Evolutionary conservation across 202 grass and related monocot species (phyloP).

Genomic region (Schoenoplectus triqueter): DNA sequence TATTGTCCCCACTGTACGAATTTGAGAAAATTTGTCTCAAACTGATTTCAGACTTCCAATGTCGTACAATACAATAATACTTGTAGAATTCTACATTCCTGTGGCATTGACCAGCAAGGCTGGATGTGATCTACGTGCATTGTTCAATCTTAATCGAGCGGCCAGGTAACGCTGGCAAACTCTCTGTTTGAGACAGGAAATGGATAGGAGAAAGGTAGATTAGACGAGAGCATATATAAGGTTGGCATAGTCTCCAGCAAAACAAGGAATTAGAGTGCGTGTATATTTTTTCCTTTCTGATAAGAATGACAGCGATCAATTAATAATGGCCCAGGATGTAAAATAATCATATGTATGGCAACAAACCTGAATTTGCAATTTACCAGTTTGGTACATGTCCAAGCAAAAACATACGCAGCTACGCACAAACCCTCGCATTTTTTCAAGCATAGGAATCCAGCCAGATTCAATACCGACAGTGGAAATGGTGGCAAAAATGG

Average conservation of each 20-base stretch:
- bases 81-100: not conserved
- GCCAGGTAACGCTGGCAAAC: not conserved
- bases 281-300: not conserved
- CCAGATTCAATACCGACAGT: slow-evolving; percentile 13
- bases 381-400: not conserved
- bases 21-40: slow-evolving; percentile 18
- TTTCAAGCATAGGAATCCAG: not conserved
- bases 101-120: not conserved
- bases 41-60: not conserved
- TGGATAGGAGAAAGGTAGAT: too few species aligned
- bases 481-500: slow-evolving; percentile 20
- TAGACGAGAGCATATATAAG: too few species aligned
- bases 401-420: not conserved
- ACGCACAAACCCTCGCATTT: not conserved
- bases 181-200: not conserved
- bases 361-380: not conserved
- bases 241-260: too few species aligned
- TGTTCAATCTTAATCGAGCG: not conserved
- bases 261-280: too few species aligned
- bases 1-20: slow-evolving; percentile 5
- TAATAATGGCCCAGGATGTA: slow-evolving; percentile 5
- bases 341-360: not conserved
- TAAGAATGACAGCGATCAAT: slow-evolving; percentile 13
- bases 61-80: not conserved
- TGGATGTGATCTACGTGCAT: not conserved